Evolutionary conservation across 1,284 basidiomycete species (phyloP).

Genomic region (Cutaneotrichosporon sp.): DNA sequence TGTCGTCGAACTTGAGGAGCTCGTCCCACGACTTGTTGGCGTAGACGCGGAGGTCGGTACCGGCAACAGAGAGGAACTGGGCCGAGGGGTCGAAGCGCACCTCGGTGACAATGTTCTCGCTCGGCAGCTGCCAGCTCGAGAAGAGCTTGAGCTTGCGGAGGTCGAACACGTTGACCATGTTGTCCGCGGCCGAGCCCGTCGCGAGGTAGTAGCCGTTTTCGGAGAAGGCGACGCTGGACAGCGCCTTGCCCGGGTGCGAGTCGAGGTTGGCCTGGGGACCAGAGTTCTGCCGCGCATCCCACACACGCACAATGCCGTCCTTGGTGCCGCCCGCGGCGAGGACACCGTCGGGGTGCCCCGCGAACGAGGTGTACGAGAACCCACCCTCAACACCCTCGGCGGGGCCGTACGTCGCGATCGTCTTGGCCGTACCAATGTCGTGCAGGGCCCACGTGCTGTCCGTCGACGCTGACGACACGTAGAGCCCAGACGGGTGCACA

Average conservation of each 20-base stretch:
- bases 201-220: conserved; percentile 98
- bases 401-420: conserved; percentile 57
- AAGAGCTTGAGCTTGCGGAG: conserved; percentile 68
- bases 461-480: conserved; percentile 73
- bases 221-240: conserved; percentile 84
- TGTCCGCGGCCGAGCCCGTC: conserved; percentile 66
- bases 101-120: conserved; percentile 72
- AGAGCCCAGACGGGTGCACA: conserved; percentile 80
- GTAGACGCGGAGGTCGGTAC: conserved; percentile 74
- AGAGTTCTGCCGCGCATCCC: conserved; percentile 74
- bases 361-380: conserved; percentile 70
- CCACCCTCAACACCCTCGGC: conserved; percentile 50
- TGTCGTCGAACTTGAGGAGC: conserved; percentile 75
- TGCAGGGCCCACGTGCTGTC: conserved; percentile 91
- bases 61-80: conserved; percentile 82
- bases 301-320: conserved; percentile 82
- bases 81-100: conserved; percentile 84
- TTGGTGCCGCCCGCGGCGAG: conserved; percentile 77
- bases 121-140: conserved; percentile 54
- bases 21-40: conserved; percentile 95
- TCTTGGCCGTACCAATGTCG: conserved; percentile 71
- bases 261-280: conserved; percentile 76
- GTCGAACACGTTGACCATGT: conserved; percentile 89
- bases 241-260: conserved; percentile 62
- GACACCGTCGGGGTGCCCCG: conserved; percentile 91